Evolutionary conservation across 139 green algal genomes (phyloP).

Genomic region (Pleodorina starrii): DNA sequence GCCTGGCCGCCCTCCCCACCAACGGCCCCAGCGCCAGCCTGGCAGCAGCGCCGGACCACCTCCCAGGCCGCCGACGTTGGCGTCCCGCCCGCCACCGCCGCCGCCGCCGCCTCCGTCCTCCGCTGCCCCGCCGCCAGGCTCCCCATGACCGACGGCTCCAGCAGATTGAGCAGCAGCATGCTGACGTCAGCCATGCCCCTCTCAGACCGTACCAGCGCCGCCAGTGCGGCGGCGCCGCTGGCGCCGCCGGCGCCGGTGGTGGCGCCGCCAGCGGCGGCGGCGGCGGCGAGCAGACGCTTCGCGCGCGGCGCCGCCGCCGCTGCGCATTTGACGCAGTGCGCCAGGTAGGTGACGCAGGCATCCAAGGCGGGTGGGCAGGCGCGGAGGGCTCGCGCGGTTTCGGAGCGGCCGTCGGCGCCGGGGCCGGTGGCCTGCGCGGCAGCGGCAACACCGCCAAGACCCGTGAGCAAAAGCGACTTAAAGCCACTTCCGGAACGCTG

Average conservation of each 20-base stretch:
- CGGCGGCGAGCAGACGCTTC: not conserved
- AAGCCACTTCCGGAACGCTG: no score
- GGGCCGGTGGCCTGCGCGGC: constrained; percentile 26
- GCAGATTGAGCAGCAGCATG: constrained; percentile 36
- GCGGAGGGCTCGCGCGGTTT: not conserved
- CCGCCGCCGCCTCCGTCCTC: not conserved
- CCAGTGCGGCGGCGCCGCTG: not conserved
- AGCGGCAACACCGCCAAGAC: no score
- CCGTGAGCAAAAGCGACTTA: no score
- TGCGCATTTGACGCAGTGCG: not conserved
- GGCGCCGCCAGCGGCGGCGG: no score
- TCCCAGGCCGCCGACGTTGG: not conserved
- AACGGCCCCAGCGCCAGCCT: not conserved
- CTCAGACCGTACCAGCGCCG: not conserved
- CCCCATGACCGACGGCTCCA: constrained; percentile 24
- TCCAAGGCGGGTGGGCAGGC: not conserved
- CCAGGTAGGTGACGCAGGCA: constrained; percentile 18
- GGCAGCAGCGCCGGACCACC: not conserved
- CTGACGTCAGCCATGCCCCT: constrained; percentile 32
- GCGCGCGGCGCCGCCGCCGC: not conserved
- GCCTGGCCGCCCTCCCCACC: no score
- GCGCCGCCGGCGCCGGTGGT: not conserved
- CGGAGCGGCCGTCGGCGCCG: not conserved
- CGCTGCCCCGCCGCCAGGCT: not conserved
- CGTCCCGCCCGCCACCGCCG: not conserved